Conservation (phyloP, 495 filamentous ascomycete genomes). For the Daldinia bambusicola region DNA sequence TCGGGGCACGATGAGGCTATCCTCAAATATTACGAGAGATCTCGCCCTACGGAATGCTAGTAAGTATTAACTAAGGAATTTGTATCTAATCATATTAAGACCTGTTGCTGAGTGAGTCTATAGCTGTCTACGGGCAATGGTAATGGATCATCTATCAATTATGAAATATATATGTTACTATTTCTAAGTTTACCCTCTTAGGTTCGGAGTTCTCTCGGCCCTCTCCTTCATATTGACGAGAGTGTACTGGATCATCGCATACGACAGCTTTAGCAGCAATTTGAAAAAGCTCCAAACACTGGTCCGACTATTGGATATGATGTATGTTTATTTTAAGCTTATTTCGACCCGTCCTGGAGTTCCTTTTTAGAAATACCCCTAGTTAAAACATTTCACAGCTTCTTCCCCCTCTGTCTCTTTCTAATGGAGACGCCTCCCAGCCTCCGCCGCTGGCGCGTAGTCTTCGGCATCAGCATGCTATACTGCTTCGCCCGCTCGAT, state of each 20-base stretch:
- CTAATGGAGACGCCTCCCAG: constrained; percentile 6
- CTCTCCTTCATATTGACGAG: constrained; percentile 7
- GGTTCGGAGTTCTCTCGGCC: constrained; percentile 21
- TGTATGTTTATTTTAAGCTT: constrained; percentile 8
- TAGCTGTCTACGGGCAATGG: constrained; percentile 37
- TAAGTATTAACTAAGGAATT: constrained; percentile 11
- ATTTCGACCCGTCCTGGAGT: not conserved
- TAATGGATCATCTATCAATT: constrained; percentile 7
- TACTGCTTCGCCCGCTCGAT: not conserved
- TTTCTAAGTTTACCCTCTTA: constrained; percentile 3
- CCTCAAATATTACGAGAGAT: constrained; percentile 23
- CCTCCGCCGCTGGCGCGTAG: not conserved
- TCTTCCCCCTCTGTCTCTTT: constrained; percentile 7
- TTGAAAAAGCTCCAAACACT: not conserved
- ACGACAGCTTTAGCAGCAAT: not conserved
- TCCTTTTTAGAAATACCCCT: not conserved
- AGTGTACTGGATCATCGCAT: constrained; percentile 14
- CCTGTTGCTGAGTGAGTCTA: constrained; percentile 5
- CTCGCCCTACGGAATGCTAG: constrained; percentile 21
- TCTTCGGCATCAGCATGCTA: not conserved
- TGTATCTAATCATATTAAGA: not conserved
- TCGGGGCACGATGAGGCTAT: constrained; percentile 15
- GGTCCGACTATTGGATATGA: constrained; percentile 15
- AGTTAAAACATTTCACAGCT: not conserved
- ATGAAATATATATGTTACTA: not conserved